Conservation (phyloP, 176 grass and related monocot species). For the Puya raimondii region DNA sequence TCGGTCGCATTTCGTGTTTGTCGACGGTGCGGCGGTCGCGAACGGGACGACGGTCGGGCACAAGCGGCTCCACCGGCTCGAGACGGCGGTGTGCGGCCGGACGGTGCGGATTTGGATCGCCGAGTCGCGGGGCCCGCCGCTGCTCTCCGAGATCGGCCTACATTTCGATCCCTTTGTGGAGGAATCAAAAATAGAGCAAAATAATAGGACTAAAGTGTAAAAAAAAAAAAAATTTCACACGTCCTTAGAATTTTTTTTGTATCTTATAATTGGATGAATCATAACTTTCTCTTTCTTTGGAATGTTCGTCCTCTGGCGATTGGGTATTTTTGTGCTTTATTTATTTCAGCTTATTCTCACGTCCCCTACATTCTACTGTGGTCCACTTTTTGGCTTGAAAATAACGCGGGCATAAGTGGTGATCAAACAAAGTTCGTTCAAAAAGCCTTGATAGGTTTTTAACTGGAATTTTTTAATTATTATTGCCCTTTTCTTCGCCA, state of each 20-base stretch:
- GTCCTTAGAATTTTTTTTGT: not conserved
- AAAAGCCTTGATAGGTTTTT: no score
- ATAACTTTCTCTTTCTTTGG: no score
- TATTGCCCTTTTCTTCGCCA: no score
- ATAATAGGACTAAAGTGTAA: not conserved
- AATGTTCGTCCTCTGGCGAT: no score
- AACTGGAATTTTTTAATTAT: no score
- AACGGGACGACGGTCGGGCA: constrained; percentile 70
- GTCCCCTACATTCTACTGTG: no score
- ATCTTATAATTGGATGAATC: no score
- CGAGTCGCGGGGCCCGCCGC: constrained; percentile 41
- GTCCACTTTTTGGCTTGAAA: no score
- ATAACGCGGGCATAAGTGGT: no score
- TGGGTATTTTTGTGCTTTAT: no score
- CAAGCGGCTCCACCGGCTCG: constrained; percentile 83
- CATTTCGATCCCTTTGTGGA: constrained; percentile 54
- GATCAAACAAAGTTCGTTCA: no score
- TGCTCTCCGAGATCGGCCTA: constrained; percentile 67
- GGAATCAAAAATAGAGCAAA: not conserved
- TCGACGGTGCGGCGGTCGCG: constrained; percentile 38
- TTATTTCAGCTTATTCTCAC: no score
- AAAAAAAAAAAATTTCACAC: not conserved
- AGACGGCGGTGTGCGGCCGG: constrained; percentile 20
- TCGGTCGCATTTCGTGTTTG: constrained; percentile 45
- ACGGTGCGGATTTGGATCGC: constrained; percentile 54